Conservation (phyloP, 2,329 filamentous ascomycete genomes). For the Diplodia scrobiculata region DNA sequence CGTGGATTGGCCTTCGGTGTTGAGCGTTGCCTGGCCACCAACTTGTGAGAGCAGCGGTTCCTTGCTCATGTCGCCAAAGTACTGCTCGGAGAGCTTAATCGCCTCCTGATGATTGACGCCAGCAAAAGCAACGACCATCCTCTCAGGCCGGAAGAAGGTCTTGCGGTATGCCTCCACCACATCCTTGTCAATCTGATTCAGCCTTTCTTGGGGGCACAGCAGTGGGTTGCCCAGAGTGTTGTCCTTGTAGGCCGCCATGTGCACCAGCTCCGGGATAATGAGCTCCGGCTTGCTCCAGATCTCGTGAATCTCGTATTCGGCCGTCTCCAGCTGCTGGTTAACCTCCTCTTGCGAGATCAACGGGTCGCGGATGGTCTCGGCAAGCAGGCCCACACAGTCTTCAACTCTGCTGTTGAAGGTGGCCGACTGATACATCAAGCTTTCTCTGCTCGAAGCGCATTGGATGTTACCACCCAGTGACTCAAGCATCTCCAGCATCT, state of each 20-base stretch:
- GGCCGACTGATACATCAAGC: constrained; percentile 97
- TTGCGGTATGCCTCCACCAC: constrained; percentile 78
- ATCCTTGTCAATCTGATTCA: constrained; percentile 70
- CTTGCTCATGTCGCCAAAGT: constrained; percentile 87
- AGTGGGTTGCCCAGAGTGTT: constrained; percentile 95
- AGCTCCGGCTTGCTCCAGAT: constrained; percentile 98
- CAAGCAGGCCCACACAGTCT: constrained; percentile 77
- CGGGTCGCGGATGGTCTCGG: constrained; percentile 90
- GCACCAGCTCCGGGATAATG: constrained; percentile 90
- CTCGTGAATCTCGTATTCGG: constrained; percentile 92
- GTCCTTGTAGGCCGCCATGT: constrained; percentile 92
- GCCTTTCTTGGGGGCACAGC: constrained; percentile 81
- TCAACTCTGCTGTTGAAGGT: constrained; percentile 94
- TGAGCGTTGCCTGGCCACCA: constrained; percentile 57
- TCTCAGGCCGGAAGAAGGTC: constrained; percentile 82
- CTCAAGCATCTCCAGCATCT: constrained; percentile 86
- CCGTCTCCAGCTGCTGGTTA: constrained; percentile 80
- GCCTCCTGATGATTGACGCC: constrained; percentile 82
- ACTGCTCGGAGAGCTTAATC: constrained; percentile 74
- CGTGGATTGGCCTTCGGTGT: constrained; percentile 32
- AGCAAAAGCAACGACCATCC: constrained; percentile 93
- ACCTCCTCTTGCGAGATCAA: constrained; percentile 85
- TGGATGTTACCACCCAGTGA: constrained; percentile 92
- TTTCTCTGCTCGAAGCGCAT: constrained; percentile 91
- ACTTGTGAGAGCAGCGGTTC: constrained; percentile 53